Base-by-base conservation (phyloP, 2,329 filamentous ascomycete species). In the Curvularia verruculosa region DNA sequence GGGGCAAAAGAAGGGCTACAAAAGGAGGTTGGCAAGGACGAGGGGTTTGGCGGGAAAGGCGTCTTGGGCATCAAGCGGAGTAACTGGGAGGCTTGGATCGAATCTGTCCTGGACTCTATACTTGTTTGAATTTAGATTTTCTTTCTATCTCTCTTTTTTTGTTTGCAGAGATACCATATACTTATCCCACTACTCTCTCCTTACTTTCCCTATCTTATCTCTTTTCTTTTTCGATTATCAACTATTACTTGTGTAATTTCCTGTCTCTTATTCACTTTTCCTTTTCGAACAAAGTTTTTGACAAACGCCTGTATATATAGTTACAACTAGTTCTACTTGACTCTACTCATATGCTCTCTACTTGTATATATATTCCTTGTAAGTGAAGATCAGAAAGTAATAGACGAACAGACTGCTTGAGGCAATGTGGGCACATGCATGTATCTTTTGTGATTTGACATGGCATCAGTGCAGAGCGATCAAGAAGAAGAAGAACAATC, bases 61-160 rank as follows among this genome's bases (percentile, higher is more conserved):
- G 49, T 60, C 4, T 24, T 59, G 18, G 56, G 54, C 15, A 19
- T 55, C 12, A 62, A 50, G 37, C 52, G 37, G 40, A 58, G 55
- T n/a, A 61, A 50, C 47, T 68, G 67, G 67, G 64, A 64, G 15
- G 58, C 29, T 10, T 66, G 67, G 66, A 44, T 68, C 37, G 66
- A 67, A 23, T 52, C 48, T 0, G 50, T 65, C 1, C 29, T 69
- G 31, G 66, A 69, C 24, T 49, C 52, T 10, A 56, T 65, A 19
- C 45, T 69, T 13, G 59, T 65, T n/a, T 65, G 50, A 63, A n/a
- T n/a, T 56, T 13, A 6, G 4, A 9, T 9, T n/a, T 12, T 37
- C 23, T 3, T 36, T 15, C 23, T 34, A 21, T 47, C 26, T 37
- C 13, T 18, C 9, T 26, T 48, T 37, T 15, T 36, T 45, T 3